These are phyloP conservation scores for Chaetomium cochliodes DNA, from an alignment of 495 filamentous ascomycete species.

Conservation along the genomic window DNA sequence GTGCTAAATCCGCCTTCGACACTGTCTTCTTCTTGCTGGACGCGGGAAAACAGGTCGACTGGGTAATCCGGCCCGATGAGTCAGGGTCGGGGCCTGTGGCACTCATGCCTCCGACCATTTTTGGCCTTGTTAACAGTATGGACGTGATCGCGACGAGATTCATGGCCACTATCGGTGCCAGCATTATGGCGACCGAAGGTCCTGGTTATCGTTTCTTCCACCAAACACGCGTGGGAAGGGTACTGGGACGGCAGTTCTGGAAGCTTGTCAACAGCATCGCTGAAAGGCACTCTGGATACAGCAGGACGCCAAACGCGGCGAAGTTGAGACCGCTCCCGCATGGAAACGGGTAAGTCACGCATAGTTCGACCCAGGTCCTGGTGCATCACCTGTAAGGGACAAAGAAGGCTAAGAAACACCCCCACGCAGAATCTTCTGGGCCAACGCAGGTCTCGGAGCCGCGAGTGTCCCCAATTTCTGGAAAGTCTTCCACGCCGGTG, in stretches of 20 bases:
- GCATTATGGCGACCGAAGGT: not conserved
- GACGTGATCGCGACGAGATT: not conserved
- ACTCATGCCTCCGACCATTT: constrained; percentile 36
- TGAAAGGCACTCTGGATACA: constrained; percentile 20
- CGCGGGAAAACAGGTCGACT: constrained; percentile 47
- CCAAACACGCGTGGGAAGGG: not conserved
- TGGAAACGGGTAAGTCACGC: constrained; percentile 14
- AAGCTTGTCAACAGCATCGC: constrained; percentile 18
- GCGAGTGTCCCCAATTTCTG: constrained; percentile 41
- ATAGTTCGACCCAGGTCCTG: no score
- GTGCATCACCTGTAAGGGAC: no score
- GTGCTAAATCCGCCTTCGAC: constrained; percentile 50
- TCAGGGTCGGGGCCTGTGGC: constrained; percentile 38
- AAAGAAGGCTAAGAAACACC: no score
- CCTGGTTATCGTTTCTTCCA: not conserved
- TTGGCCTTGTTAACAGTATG: constrained; percentile 27
- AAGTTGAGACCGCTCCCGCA: constrained; percentile 18
- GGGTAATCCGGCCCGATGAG: constrained; percentile 42
- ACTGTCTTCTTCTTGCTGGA: constrained; percentile 43
- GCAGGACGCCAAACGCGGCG: constrained; percentile 15
- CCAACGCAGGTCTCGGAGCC: constrained; percentile 39
- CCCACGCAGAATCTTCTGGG: constrained; percentile 37
- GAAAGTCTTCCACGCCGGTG: constrained; percentile 38
- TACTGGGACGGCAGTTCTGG: constrained; percentile 19
- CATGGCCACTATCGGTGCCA: not conserved